Evolutionary conservation across 2,329 filamentous ascomycete genomes (phyloP), one percentile per base, ranked within the genome.

Genomic region (Septoria linicola): DNA sequence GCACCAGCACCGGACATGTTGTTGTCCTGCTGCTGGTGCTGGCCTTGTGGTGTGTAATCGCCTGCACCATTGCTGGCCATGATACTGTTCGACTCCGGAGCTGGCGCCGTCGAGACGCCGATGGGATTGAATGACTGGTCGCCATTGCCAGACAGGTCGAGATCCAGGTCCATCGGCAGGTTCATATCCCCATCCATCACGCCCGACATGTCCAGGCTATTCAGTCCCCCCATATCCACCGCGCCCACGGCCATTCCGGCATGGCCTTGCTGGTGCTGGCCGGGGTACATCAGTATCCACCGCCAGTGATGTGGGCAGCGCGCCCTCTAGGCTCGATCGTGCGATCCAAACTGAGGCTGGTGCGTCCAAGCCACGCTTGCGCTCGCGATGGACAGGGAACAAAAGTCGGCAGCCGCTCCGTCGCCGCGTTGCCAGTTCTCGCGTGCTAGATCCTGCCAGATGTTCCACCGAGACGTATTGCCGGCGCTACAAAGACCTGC

Each of bases 121-220:
- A 61, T 57, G 48, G 61, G 60, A 40, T 53, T 60, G 58, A 60
- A 64, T 37, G 57, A 49, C 32, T 54, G 49, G 51, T 59, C 47
- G 63, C 45, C 53, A 54, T 57, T 53, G 34, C 45, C 54, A 17
- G 53, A 51, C 31, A 59, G 51, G 39, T 59, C 61, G 52, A 65
- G 65, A 55, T 76, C 72, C 54, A 79, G 66, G 59, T 75, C 74
- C 70, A 75, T 72, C 49, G 70, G 66, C 60, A 77, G 65, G 60
- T 72, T 69, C 62, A 73, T 70, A 57, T 74, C 70, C 23, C 23
- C 23, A 10, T 27, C 23, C 23, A 27, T 27, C 23, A 27, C 23
- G 23, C 23, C 23, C 23, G 23, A 5, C 53, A 75, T 67, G 61
- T 77, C 72, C 46, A 75, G 62, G 47, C 67, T 68, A 52, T 69